Evolutionary conservation across 2,329 filamentous ascomycete genomes (phyloP), one percentile per base, ranked within the genome.

Genomic region (Pestalotiopsis sp.): DNA sequence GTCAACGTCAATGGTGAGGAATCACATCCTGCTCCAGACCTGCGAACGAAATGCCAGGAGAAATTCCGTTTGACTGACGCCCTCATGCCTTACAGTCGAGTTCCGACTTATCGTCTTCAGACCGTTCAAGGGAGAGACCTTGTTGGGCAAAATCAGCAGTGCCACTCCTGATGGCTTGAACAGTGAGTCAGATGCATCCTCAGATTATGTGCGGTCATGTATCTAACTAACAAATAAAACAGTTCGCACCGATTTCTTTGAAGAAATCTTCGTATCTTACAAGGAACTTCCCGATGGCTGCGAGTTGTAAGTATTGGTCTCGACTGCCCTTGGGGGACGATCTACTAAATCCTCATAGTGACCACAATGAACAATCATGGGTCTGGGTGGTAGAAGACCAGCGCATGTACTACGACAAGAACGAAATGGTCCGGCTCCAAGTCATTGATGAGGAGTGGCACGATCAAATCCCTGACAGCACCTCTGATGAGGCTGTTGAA

Each of bases 51-150:
- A 23, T 23, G 20, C 20, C 20, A 23, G 20, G 20, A 23, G 20
- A 23, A 23, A 23, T 23, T 23, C 20, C 20, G 20, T 23, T 23
- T 23, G 20, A 23, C 20, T 23, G 20, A 23, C 27, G 27, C 6
- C 6, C 27, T 27, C 31, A 9, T 36, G 9, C 31, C 9, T 36
- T 36, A 7, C 72, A 96, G 95, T 97, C 64, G 94, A 97, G 78
- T 99, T 98, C 77, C 92, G 94, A 25, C 86, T 99, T 77, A 87
- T 98, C 20, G 94, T 99, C 38, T 99, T 98, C 80, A 91, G 96
- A 27, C 96, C 96, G 0, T 98, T 98, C 84, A 97, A 97, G 78
- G 93, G 94, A 62, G 96, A 99, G 79, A 93, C 98, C 69, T 87
- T 99, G 75, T 86, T 93, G 59, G 96, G 93, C 17, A 91, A 90